phyloP scores from a whole-genome alignment of 2,329 filamentous ascomycete species.

The Mycogone perniciosa region DNA sequence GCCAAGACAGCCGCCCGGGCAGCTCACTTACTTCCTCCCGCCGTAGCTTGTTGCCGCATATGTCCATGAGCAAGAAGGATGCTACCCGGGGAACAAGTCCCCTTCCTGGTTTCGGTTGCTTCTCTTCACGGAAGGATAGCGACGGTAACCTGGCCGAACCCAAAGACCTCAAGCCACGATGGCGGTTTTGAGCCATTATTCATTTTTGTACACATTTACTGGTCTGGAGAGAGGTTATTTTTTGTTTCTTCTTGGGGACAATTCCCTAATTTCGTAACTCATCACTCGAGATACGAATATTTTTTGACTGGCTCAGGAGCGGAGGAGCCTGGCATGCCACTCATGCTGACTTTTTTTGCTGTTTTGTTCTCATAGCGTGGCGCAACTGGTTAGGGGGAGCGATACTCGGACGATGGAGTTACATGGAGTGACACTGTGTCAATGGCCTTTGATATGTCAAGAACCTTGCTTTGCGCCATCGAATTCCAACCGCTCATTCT shows the following conservation, averaged over 20 bases:
- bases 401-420: constrained; percentile 1
- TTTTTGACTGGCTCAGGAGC: neutral
- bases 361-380: constrained; percentile 16
- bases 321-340: constrained; percentile 1
- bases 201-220: neutral
- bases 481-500: neutral
- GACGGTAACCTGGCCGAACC: constrained; percentile 29
- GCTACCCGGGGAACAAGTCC: constrained; percentile 42
- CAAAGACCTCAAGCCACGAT: constrained; percentile 43
- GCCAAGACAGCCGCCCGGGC: constrained; percentile 39
- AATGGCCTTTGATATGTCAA: constrained; percentile 3
- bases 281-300: neutral
- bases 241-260: constrained; percentile 1
- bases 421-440: constrained; percentile 7
- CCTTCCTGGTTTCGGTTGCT: constrained; percentile 39
- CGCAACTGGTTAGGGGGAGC: constrained; percentile 13
- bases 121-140: constrained; percentile 36
- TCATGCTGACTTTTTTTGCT: constrained; percentile 3
- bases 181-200: constrained; percentile 25
- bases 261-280: constrained; percentile 5
- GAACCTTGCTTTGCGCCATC: neutral
- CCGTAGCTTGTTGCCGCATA: constrained; percentile 48
- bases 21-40: constrained; percentile 50
- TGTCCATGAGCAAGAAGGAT: constrained; percentile 32
- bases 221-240: neutral